Evolutionary conservation across 2,329 filamentous ascomycete species (phyloP).

Genomic region (Massarina eburnea): DNA sequence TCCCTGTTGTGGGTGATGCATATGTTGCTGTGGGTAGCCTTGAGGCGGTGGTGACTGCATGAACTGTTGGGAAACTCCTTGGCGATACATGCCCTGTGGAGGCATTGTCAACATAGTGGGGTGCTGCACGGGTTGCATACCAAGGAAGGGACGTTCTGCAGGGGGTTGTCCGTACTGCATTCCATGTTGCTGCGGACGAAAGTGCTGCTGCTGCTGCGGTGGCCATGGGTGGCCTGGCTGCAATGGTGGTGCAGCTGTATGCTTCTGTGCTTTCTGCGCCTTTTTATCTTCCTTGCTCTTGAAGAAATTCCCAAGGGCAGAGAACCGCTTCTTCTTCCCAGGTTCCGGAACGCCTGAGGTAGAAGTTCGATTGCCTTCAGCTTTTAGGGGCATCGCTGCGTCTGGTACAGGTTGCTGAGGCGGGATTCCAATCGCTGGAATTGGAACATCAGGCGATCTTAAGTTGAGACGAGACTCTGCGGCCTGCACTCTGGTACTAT

Average conservation of each 20-base stretch:
- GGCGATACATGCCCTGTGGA: slow-evolving; percentile 11
- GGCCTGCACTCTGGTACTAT: slow-evolving; percentile 31
- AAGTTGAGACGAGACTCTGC: slow-evolving; percentile 32
- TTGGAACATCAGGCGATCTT: slow-evolving; percentile 23
- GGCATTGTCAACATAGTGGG: slow-evolving; percentile 14
- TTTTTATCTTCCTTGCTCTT: slow-evolving; percentile 43
- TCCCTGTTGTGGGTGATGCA: not conserved
- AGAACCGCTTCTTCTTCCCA: slow-evolving; percentile 50
- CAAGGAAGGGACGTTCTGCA: slow-evolving; percentile 16
- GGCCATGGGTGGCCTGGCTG: slow-evolving; percentile 21
- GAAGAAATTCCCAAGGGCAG: slow-evolving; percentile 48
- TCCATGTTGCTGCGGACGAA: slow-evolving; percentile 18
- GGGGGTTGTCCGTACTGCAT: slow-evolving; percentile 18
- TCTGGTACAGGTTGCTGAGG: slow-evolving; percentile 19
- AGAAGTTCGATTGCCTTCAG: slow-evolving; percentile 15
- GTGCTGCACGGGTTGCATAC: slow-evolving; percentile 18
- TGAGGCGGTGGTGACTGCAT: slow-evolving; percentile 7
- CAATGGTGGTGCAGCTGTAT: slow-evolving; percentile 18
- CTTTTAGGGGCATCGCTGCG: slow-evolving; percentile 10
- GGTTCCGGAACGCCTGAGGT: slow-evolving; percentile 21
- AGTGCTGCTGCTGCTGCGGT: slow-evolving; percentile 16
- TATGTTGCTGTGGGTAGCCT: slow-evolving; percentile 5
- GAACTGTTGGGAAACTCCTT: slow-evolving; percentile 11
- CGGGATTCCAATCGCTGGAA: slow-evolving; percentile 25
- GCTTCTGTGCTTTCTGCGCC: slow-evolving; percentile 32